Percentiles rank a stretch among this genome's conserved stretches.
Conservation (phyloP, 805 yeast species). For the Yamadazyma nakazawae region DNA sequence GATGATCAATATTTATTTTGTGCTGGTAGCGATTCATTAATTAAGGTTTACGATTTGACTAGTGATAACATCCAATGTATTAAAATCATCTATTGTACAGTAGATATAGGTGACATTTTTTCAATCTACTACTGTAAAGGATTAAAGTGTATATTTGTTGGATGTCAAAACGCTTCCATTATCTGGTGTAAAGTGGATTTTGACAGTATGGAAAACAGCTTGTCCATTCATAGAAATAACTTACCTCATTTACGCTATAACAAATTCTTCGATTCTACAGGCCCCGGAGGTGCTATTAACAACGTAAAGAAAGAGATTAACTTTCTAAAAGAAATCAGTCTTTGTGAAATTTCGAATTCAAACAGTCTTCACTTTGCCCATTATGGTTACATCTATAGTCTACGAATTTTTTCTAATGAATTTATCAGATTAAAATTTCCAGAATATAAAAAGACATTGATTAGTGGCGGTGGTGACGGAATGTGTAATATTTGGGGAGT, state of each 20-base stretch:
- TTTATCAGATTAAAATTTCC: constrained; percentile 18
- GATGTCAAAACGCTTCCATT: constrained; percentile 89
- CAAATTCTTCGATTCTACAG: constrained; percentile 84
- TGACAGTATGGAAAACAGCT: background rate
- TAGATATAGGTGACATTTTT: constrained; percentile 93
- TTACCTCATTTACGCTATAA: constrained; percentile 64
- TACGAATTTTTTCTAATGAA: constrained; percentile 35
- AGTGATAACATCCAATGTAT: constrained; percentile 35
- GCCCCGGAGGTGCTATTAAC: constrained; percentile 64
- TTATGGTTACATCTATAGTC: constrained; percentile 81
- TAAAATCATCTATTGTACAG: constrained; percentile 75
- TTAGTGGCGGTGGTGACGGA: constrained; percentile 88
- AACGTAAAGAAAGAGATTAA: constrained; percentile 19
- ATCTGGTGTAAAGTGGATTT: constrained; percentile 55
- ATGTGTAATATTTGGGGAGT: constrained; percentile 73
- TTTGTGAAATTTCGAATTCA: constrained; percentile 62
- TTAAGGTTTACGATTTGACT: constrained; percentile 74
- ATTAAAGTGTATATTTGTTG: constrained; percentile 66
- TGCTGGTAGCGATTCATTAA: constrained; percentile 87
- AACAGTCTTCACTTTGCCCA: constrained; percentile 82
- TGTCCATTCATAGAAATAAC: constrained; percentile 15
- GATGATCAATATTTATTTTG: constrained; percentile 65
- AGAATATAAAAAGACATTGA: constrained; percentile 19
- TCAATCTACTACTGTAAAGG: constrained; percentile 68
- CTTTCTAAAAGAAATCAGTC: constrained; percentile 14